phyloP scores from a whole-genome alignment of 148 eudicot genomes.

The Linanthus parryae region DNA sequence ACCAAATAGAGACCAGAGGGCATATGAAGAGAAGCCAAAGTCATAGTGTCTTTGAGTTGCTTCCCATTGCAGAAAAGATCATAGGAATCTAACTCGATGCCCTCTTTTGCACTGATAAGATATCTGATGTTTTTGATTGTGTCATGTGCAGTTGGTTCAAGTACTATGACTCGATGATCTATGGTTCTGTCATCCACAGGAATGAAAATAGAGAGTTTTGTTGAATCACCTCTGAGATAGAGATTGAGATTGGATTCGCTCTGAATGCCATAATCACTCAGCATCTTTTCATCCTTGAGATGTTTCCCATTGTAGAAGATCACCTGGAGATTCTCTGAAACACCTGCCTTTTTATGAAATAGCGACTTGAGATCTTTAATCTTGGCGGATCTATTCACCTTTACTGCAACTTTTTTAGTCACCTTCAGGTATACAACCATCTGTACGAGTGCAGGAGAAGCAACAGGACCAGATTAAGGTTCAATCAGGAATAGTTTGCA shows the following conservation, averaged over 20 bases:
- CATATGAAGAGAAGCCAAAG: slow-evolving; percentile 16
- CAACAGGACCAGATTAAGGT: no score
- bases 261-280: slow-evolving; percentile 16
- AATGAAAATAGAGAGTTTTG: slow-evolving; percentile 9
- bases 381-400: slow-evolving; percentile 8
- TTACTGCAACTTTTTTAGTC: slow-evolving; percentile 11
- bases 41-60: slow-evolving; percentile 12
- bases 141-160: slow-evolving; percentile 7
- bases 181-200: slow-evolving; percentile 8
- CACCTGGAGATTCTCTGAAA: slow-evolving; percentile 21
- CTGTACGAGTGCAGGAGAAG: slow-evolving; percentile 7
- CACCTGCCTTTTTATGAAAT: slow-evolving; percentile 10
- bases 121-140: slow-evolving; percentile 16
- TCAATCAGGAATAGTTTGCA: no score
- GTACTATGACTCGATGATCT: no score
- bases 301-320: slow-evolving; percentile 3
- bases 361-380: slow-evolving; percentile 13
- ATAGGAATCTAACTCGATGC: slow-evolving; percentile 1
- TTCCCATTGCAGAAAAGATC: slow-evolving; percentile 20
- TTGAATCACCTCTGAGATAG: background rate
- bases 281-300: slow-evolving; percentile 18
- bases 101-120: slow-evolving; percentile 10
- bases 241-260: slow-evolving; percentile 22
- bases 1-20: slow-evolving; percentile 17
- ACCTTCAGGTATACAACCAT: slow-evolving; percentile 19